Conservation (phyloP, 176 grass and related monocot genomes). For the Musa itinerans region DNA sequence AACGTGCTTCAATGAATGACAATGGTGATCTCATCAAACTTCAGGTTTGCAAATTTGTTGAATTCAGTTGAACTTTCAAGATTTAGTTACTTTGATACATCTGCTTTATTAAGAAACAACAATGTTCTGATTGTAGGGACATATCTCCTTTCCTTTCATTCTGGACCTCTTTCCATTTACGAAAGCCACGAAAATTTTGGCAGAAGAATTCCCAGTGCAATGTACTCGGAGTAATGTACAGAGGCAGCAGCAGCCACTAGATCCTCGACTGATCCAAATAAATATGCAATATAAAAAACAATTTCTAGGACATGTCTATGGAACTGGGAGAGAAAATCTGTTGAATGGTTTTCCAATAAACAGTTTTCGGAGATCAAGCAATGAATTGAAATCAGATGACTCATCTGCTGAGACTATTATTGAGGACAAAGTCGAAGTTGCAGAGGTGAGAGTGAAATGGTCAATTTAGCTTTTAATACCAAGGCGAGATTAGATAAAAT, state of each 20-base stretch:
- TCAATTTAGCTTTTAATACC: neutral
- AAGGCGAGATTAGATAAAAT: neutral
- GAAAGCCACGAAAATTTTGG: slow-evolving; percentile 28
- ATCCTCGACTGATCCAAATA: slow-evolving; percentile 21
- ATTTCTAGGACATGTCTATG: slow-evolving; percentile 31
- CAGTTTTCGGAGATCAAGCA: neutral
- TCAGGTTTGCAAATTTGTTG: slow-evolving; percentile 30
- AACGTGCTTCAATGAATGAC: slow-evolving; percentile 58
- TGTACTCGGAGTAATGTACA: slow-evolving; percentile 16
- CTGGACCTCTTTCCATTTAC: slow-evolving; percentile 60
- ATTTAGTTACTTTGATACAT: slow-evolving; percentile 6
- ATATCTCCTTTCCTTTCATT: slow-evolving; percentile 83
- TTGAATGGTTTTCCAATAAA: slow-evolving; percentile 29
- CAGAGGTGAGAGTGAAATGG: neutral
- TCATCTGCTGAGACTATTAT: neutral
- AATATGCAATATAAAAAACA: slow-evolving; percentile 31
- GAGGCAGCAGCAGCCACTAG: neutral
- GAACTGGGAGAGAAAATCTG: slow-evolving; percentile 12
- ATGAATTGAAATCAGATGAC: neutral
- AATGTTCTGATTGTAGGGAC: slow-evolving; percentile 41
- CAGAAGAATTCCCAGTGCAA: slow-evolving; percentile 17
- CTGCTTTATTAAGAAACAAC: slow-evolving; percentile 11
- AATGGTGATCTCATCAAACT: slow-evolving; percentile 60
- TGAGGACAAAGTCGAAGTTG: neutral
- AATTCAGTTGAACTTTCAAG: neutral